Evolutionary conservation across 345 rosid genomes (phyloP), one percentile per base, ranked within the genome.

Genomic region (Lepidium africanum): DNA sequence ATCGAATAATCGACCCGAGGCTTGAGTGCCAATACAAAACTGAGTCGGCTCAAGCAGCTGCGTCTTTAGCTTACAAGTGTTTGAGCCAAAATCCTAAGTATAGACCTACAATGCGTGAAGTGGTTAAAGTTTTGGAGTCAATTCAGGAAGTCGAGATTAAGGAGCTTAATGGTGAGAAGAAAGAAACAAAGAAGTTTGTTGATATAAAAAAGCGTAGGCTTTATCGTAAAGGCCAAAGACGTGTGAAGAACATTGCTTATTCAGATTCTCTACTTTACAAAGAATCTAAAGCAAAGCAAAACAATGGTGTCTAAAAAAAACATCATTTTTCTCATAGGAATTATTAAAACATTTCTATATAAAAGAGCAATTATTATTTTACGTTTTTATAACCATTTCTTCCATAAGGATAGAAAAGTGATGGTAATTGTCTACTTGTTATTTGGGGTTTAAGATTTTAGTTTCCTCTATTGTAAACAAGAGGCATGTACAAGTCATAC

Each of bases 21-120:
- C 89, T 92, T 0, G 86, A 83, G 64, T 78, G 87, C 12, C 92
- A 82, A 21, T 87, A 48, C 69, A 80, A 91, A 5, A 9, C 2
- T 53, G 89, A 57, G 16, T 86, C 82, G 48, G 96, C 90, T 9
- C 83, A 63, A 36, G 76, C 48, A 77, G 91, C 80, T 12, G 83
- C 85, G 32, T 69, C 78, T 43, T 30, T 83, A 60, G 95, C 91
- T 13, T 78, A 73, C 76, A 82, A 72, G 64, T 87, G 95, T 79
- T 51, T 87, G 56, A 87, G 85, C 79, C 95, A 82, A 17, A 42
- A 77, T 19, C 86, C 96, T 1, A 86, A 81, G 69, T 56, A 57
- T 40, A 82, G 96, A 74, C 98, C 96, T 37, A 63, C 75, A 7
- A 92, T 89, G 95, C 68, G 79, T 6, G 70, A 65, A 15, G 92